These are phyloP conservation scores for Colletotrichum sansevieriae DNA, from an alignment of 2,329 filamentous ascomycete species.

Conservation along the genomic window DNA sequence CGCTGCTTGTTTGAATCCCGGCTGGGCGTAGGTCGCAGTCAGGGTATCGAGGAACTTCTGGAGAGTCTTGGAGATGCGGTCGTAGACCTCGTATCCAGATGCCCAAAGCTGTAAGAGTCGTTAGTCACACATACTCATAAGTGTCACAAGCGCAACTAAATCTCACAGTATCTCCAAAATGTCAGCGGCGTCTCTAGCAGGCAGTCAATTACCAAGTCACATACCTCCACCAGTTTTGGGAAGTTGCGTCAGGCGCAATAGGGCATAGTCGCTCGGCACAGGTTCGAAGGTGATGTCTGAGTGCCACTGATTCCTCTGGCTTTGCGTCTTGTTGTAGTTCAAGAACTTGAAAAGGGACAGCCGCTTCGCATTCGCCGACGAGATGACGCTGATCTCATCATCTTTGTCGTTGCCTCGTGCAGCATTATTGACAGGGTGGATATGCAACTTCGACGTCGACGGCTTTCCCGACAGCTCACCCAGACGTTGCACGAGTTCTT, in stretches of 20 bases:
- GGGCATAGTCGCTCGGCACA: constrained; percentile 72
- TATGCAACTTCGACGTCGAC: constrained; percentile 67
- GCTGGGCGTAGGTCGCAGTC: constrained; percentile 67
- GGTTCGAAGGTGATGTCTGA: constrained; percentile 76
- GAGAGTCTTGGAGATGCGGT: constrained; percentile 69
- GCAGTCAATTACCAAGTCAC: constrained; percentile 1
- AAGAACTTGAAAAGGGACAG: constrained; percentile 57
- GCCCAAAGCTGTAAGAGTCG: constrained; percentile 63
- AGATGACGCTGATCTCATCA: constrained; percentile 74
- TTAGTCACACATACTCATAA: no score
- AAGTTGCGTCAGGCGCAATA: constrained; percentile 65
- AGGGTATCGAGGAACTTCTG: constrained; percentile 70
- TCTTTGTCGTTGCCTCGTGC: constrained; percentile 65
- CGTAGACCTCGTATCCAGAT: constrained; percentile 68
- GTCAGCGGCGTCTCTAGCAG: neutral
- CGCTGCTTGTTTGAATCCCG: constrained; percentile 63
- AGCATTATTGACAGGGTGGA: constrained; percentile 70
- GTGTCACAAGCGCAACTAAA: no score
- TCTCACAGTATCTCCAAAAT: neutral
- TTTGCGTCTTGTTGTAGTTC: constrained; percentile 58
- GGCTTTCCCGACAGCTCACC: constrained; percentile 71
- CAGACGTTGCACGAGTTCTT: constrained; percentile 72
- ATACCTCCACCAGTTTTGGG: constrained; percentile 67
- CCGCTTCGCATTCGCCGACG: constrained; percentile 66
- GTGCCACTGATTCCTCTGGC: constrained; percentile 66